Conservation (phyloP, 2,329 filamentous ascomycete species). For the Pseudocercospora ulei region DNA sequence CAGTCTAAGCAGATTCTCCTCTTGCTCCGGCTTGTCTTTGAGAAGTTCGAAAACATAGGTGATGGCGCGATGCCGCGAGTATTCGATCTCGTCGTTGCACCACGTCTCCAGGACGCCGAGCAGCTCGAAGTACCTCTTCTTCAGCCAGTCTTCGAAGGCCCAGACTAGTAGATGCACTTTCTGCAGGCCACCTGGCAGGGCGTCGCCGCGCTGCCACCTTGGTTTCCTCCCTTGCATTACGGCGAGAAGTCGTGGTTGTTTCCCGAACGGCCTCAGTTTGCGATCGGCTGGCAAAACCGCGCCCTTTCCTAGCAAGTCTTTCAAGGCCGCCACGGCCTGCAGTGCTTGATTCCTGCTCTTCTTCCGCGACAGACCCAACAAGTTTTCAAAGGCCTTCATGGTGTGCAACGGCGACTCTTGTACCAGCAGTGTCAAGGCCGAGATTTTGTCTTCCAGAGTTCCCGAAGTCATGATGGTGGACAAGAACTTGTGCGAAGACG, state of each 20-base stretch:
- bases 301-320: constrained; percentile 87
- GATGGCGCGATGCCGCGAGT: constrained; percentile 74
- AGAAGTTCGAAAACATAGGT: constrained; percentile 86
- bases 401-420: constrained; percentile 96
- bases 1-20: constrained; percentile 81
- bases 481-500: constrained; percentile 90
- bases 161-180: constrained; percentile 73
- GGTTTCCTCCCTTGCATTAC: constrained; percentile 55
- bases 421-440: constrained; percentile 81
- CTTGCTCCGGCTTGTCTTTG: constrained; percentile 93
- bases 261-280: constrained; percentile 67
- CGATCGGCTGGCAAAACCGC: constrained; percentile 72
- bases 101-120: constrained; percentile 83
- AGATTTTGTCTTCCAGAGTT: constrained; percentile 93
- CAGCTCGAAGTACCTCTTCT: constrained; percentile 85
- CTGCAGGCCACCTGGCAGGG: constrained; percentile 63
- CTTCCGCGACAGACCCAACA: constrained; percentile 77
- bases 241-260: constrained; percentile 66
- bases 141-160: constrained; percentile 92
- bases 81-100: constrained; percentile 93
- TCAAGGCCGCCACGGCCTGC: constrained; percentile 81
- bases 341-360: constrained; percentile 87
- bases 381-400: constrained; percentile 73
- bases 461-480: constrained; percentile 94
- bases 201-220: constrained; percentile 59